phyloP scores from a whole-genome alignment of 2,329 filamentous ascomycete genomes.

The Diaporthe aspalathi region DNA sequence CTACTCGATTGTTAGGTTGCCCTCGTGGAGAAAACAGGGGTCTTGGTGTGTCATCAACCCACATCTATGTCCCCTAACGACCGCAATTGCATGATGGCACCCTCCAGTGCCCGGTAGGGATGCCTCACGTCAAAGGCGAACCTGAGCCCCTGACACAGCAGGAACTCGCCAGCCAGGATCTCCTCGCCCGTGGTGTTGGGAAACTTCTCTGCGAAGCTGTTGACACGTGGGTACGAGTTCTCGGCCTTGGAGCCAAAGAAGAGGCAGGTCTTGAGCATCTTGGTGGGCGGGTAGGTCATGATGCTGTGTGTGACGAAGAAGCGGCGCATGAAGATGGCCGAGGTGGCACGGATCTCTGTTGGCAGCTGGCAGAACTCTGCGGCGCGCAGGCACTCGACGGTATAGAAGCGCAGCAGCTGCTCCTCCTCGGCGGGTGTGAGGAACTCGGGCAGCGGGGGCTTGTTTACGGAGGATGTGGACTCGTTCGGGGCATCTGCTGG shows the following conservation, averaged over 20 bases:
- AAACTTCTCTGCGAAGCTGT: slow-evolving; percentile 74
- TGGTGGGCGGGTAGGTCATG: slow-evolving; percentile 94
- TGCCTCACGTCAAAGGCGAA: slow-evolving; percentile 96
- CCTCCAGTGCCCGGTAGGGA: slow-evolving; percentile 88
- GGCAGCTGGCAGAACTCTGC: slow-evolving; percentile 64
- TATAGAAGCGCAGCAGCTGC: slow-evolving; percentile 83
- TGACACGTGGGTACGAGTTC: slow-evolving; percentile 76
- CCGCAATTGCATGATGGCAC: slow-evolving; percentile 84
- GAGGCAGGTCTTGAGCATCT: slow-evolving; percentile 88
- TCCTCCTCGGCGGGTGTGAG: slow-evolving; percentile 86
- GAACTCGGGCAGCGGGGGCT: slow-evolving; percentile 73
- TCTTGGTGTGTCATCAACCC: slow-evolving; percentile 35
- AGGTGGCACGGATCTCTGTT: slow-evolving; percentile 73
- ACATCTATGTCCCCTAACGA: slow-evolving; percentile 72
- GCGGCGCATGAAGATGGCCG: slow-evolving; percentile 88
- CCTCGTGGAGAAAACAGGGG: no score
- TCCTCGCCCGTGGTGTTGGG: slow-evolving; percentile 80
- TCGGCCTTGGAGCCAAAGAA: slow-evolving; percentile 97
- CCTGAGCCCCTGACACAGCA: slow-evolving; percentile 89
- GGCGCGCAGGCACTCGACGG: slow-evolving; percentile 67
- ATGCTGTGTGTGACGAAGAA: slow-evolving; percentile 97
- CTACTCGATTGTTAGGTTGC: slow-evolving; percentile 7
- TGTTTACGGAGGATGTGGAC: slow-evolving; percentile 43
- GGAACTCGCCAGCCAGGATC: slow-evolving; percentile 90
- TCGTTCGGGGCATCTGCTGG: slow-evolving; percentile 36